Evolutionary conservation across 75 land plant genomes (phyloP).

Genomic region (Pinus taeda): DNA sequence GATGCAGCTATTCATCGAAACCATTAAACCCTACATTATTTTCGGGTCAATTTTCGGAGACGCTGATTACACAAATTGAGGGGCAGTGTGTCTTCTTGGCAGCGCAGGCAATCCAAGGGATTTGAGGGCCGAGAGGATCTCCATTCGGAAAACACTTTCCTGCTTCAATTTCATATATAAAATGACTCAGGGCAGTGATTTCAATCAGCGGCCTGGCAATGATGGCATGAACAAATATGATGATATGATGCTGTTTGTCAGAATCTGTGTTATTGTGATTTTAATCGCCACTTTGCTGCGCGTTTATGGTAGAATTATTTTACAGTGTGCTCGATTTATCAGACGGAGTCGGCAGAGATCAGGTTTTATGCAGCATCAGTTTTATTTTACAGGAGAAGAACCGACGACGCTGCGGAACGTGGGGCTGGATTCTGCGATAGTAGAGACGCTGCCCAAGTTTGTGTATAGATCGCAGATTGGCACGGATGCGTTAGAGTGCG

Average conservation of each 20-base stretch:
- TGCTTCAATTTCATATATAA: too few relatives aligned
- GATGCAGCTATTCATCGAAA: too few relatives aligned
- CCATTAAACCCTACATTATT: too few relatives aligned
- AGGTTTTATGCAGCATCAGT: background rate
- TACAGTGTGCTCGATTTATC: constrained; percentile 2
- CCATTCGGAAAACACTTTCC: too few relatives aligned
- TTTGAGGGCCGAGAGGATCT: too few relatives aligned
- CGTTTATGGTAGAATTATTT: constrained; percentile 4
- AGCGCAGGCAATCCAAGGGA: too few relatives aligned
- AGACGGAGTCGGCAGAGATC: background rate
- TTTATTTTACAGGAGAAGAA: background rate
- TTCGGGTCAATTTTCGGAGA: too few relatives aligned
- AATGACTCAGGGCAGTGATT: too few relatives aligned
- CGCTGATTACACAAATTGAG: too few relatives aligned
- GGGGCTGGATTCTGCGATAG: constrained; percentile 23
- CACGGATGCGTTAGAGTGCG: too few relatives aligned
- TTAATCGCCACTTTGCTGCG: constrained; percentile 26
- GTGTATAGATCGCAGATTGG: constrained; percentile 6
- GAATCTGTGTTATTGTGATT: constrained; percentile 25
- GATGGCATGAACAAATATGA: constrained; percentile 1
- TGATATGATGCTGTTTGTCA: constrained; percentile 31
- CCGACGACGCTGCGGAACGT: background rate
- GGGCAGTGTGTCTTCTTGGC: too few relatives aligned
- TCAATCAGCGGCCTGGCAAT: too few relatives aligned
- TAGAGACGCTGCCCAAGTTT: constrained; percentile 31